phyloP scores from a whole-genome alignment of 768 basidiomycete species.

The Panaeolus papilionaceus region DNA sequence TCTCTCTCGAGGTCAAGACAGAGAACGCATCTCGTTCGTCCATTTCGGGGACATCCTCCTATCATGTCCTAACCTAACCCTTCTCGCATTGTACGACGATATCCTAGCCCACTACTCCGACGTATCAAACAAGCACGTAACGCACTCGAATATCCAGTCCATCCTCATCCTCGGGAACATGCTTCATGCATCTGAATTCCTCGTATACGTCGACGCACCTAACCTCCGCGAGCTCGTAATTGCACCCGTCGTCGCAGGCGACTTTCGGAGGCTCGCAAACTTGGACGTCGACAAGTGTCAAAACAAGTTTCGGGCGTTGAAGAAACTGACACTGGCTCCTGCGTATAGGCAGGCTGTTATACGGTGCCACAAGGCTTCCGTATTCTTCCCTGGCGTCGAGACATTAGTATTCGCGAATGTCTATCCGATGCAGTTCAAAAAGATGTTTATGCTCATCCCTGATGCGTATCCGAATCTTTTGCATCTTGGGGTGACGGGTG shows the following conservation, averaged over 20 bases:
- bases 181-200: slow-evolving; percentile 26
- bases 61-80: slow-evolving; percentile 15
- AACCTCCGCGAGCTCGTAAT: slow-evolving; percentile 22
- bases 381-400: slow-evolving; percentile 12
- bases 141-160: slow-evolving; percentile 17
- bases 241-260: slow-evolving; percentile 21
- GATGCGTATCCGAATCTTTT: neutral
- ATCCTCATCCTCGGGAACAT: slow-evolving; percentile 27
- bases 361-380: neutral
- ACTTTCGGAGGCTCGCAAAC: slow-evolving; percentile 16
- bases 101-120: slow-evolving; percentile 13
- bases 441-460: slow-evolving; percentile 3
- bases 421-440: slow-evolving; percentile 6
- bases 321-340: slow-evolving; percentile 13
- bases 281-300: neutral
- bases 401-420: slow-evolving; percentile 15
- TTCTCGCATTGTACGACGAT: slow-evolving; percentile 26
- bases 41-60: slow-evolving; percentile 18
- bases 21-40: slow-evolving; percentile 14
- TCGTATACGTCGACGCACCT: slow-evolving; percentile 24
- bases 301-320: slow-evolving; percentile 12
- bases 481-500: slow-evolving; percentile 7
- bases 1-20: slow-evolving; percentile 15
- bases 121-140: neutral
- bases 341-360: neutral